A percentile compares a stretch with the other conserved stretches of the same genome.
Conservation (phyloP, 495 filamentous ascomycete genomes). For the Aspergillus panamensis region DNA sequence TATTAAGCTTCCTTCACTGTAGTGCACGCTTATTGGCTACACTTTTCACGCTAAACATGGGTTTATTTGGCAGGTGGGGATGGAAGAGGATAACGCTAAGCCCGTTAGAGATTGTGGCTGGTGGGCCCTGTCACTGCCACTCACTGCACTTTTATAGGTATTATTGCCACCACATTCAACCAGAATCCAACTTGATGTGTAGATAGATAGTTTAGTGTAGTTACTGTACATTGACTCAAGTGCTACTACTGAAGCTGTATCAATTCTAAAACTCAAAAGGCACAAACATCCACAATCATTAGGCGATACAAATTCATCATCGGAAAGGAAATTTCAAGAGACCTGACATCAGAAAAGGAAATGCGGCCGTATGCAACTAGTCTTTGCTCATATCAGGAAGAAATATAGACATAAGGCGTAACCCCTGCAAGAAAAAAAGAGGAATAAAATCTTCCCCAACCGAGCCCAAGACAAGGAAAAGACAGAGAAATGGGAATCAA, state of each 20-base stretch:
- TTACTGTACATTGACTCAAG: constrained; percentile 12
- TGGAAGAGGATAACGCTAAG: neutral
- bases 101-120: neutral
- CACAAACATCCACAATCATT: constrained; percentile 24
- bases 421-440: constrained; percentile 10
- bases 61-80: constrained; percentile 2
- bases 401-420: constrained; percentile 22
- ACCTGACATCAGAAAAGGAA: constrained; percentile 21
- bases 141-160: neutral
- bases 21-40: constrained; percentile 10
- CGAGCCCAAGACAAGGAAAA: constrained; percentile 10
- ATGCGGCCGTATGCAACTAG: constrained; percentile 13
- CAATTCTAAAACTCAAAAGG: constrained; percentile 16
- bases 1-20: constrained; percentile 4
- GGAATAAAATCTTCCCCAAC: constrained; percentile 11
- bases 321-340: constrained; percentile 7
- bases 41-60: constrained; percentile 2
- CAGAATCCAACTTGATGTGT: too few relatives aligned
- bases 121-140: neutral
- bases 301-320: constrained; percentile 29
- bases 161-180: neutral
- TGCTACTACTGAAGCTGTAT: constrained; percentile 7
- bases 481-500: constrained; percentile 17
- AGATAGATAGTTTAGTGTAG: neutral
- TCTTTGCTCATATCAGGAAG: constrained; percentile 17